Base-by-base conservation (phyloP, 2,329 filamentous ascomycete species). In the Aureobasidium subglaciale region DNA sequence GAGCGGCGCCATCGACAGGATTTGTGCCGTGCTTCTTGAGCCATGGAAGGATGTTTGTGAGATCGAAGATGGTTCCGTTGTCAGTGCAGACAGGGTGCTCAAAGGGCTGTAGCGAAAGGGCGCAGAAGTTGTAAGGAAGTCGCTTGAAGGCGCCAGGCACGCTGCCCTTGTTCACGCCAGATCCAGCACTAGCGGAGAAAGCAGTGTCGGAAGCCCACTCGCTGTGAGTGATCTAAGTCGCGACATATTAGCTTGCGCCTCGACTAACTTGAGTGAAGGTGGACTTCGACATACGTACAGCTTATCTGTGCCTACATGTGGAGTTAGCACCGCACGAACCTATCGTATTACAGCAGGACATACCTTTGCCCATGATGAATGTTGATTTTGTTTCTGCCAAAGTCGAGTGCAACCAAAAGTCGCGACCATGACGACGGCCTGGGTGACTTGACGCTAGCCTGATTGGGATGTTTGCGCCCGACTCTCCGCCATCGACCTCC, bases 91-190 rank as follows among this genome's bases (percentile, higher is more conserved):
- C 93, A 5, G 93, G 91, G 66, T 96, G 88, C 67, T 86, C 83
- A 76, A 96, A 99, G 7, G 95, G 95, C 68, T 97, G 93, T 30
- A 99, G 85, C 59, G 89, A 95, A 35, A 95, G 85, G 59, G 93
- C 90, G 81, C 93, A 99, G 75, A 93, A 97, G 78, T 96, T 97
- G 81, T 95, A 99, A 27, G 95, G 93, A 1, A 99, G 81, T 42
- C 90, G 87, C 67, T 87, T 89, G 76, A 97, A 97, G 34, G 81
- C 80, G 46, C 82, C 79, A 61, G 82, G 81, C 45, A 71, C 71
- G 20, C 70, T 78, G 61, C 65, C 78, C 71, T 73, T 84, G 69
- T 68, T 80, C 70, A 77, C 75, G 49, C 84, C 85, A 56, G 86
- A 82, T 63, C 83, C 84, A 56, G 85, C 85, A 68, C 85, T 91